A percentile compares a stretch with the other conserved stretches of the same genome.
phyloP scores from a whole-genome alignment of 116 monocot genomes.

The Posidonia oceanica region DNA sequence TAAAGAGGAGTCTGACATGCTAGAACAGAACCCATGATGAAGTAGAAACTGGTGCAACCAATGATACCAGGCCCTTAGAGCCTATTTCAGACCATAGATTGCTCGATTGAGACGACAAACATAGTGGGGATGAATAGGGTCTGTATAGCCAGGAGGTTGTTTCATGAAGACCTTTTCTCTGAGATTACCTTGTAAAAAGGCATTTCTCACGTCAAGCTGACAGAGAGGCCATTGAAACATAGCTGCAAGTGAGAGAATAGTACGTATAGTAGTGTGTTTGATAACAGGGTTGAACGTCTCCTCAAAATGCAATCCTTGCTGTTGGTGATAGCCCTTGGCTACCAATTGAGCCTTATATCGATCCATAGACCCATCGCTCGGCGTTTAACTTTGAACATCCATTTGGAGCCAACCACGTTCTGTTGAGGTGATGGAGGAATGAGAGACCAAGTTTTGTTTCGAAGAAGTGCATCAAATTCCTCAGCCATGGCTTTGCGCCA shows the following conservation, averaged over 20 bases:
- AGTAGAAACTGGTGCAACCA: neutral
- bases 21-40: neutral
- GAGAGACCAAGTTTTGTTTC: conserved; percentile 1
- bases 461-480: neutral
- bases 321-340: neutral
- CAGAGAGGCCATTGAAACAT: no score
- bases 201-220: no score
- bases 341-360: neutral
- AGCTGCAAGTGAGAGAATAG: no score
- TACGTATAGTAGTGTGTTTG: neutral
- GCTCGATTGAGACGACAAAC: no score
- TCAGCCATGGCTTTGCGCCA: neutral
- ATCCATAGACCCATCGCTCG: neutral
- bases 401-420: conserved; percentile 4
- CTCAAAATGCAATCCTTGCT: neutral
- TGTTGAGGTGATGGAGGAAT: neutral
- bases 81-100: no score
- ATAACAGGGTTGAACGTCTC: neutral
- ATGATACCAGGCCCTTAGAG: no score
- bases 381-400: neutral
- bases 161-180: neutral
- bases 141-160: neutral
- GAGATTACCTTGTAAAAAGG: no score
- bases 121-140: neutral
- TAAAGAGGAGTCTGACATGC: neutral